These are phyloP conservation scores for Fusarium sp. DNA, from an alignment of 2,329 filamentous ascomycete genomes.

Conservation along the genomic window DNA sequence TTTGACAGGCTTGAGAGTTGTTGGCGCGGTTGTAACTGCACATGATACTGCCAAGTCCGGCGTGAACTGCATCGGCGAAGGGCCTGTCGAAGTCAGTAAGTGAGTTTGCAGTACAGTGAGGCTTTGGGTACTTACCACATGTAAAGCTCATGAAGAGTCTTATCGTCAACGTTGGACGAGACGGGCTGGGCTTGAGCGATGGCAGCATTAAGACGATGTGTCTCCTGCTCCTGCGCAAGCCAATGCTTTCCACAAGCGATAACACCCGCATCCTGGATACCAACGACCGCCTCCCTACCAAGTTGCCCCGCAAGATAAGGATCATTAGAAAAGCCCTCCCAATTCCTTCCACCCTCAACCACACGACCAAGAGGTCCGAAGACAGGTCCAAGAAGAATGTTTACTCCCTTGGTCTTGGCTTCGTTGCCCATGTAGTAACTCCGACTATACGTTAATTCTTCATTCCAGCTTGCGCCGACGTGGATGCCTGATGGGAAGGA, in stretches of 20 bases:
- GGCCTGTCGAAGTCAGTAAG: slow-evolving; percentile 51
- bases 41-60: slow-evolving; percentile 83
- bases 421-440: slow-evolving; percentile 17
- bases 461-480: slow-evolving; percentile 23
- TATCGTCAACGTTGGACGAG: slow-evolving; percentile 24
- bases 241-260: slow-evolving; percentile 17
- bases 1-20: slow-evolving; percentile 59
- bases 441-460: slow-evolving; percentile 11
- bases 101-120: accelerated
- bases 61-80: slow-evolving; percentile 78
- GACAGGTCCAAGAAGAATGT: not conserved
- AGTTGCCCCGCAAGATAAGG: slow-evolving; percentile 11
- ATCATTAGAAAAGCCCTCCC: slow-evolving; percentile 19
- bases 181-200: not conserved
- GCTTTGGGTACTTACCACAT: slow-evolving; percentile 62
- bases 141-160: slow-evolving; percentile 70
- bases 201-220: not conserved
- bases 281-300: not conserved
- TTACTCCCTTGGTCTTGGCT: slow-evolving; percentile 7
- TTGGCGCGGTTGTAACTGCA: slow-evolving; percentile 78
- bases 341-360: not conserved
- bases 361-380: slow-evolving; percentile 15
- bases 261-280: slow-evolving; percentile 18
- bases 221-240: slow-evolving; percentile 20
- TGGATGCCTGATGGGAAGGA: slow-evolving; percentile 14